Percentiles rank a stretch among this genome's conserved stretches.
phyloP scores from a whole-genome alignment of 2,329 filamentous ascomycete species.

The Colletotrichum plurivorum region DNA sequence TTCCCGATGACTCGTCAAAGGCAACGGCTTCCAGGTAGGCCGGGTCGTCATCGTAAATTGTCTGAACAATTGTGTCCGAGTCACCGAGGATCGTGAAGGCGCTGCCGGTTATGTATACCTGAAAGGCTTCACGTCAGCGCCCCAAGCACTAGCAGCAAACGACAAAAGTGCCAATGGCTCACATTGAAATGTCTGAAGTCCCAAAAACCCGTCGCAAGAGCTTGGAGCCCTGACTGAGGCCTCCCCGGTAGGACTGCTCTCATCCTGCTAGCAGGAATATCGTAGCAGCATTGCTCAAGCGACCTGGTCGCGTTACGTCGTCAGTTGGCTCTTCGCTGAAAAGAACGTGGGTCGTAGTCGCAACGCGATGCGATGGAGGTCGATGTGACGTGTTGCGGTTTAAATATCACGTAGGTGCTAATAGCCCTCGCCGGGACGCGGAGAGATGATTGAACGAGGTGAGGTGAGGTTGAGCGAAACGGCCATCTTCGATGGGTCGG shows the following conservation, averaged over 20 bases:
- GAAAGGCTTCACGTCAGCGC: slow-evolving; percentile 33
- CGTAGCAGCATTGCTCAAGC: slow-evolving; percentile 30
- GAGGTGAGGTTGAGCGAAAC: no score
- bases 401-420: no score
- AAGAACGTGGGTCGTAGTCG: no score
- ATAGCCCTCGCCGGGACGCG: no score
- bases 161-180: slow-evolving; percentile 50
- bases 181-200: slow-evolving; percentile 80
- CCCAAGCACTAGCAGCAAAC: slow-evolving; percentile 22
- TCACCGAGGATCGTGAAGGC: slow-evolving; percentile 87
- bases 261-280: slow-evolving; percentile 67
- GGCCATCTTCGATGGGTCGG: no score
- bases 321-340: neutral
- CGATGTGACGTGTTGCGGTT: no score
- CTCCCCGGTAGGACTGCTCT: slow-evolving; percentile 84
- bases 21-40: slow-evolving; percentile 79
- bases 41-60: slow-evolving; percentile 87
- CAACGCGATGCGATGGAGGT: no score
- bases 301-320: neutral
- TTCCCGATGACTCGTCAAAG: slow-evolving; percentile 86
- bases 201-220: slow-evolving; percentile 82
- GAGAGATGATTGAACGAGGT: no score
- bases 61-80: slow-evolving; percentile 84
- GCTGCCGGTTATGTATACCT: slow-evolving; percentile 93
- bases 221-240: slow-evolving; percentile 83